Conservation (phyloP, 176 grass and related monocot species). For the Eremochloa ophiuroides region DNA sequence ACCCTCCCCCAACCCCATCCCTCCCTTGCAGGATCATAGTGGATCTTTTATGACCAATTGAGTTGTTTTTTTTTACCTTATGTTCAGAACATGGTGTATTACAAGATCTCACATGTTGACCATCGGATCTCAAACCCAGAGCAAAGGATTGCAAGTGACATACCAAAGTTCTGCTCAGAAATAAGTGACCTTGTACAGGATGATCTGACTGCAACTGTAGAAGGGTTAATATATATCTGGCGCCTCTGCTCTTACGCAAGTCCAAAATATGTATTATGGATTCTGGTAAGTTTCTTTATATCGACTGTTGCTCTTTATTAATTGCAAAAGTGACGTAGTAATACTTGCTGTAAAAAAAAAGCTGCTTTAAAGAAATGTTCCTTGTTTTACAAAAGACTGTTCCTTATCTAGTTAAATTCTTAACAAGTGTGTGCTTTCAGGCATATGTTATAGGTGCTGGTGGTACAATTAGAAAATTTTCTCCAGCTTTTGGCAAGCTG, state of each 20-base stretch:
- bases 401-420: not conserved
- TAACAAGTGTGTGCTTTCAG: slow-evolving; percentile 46
- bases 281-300: slow-evolving; percentile 60
- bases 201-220: slow-evolving; percentile 79
- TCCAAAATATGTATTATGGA: slow-evolving; percentile 98
- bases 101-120: slow-evolving; percentile 98
- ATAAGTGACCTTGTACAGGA: slow-evolving; percentile 95
- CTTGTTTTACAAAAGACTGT: not conserved
- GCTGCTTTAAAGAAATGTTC: not conserved
- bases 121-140: slow-evolving; percentile 86
- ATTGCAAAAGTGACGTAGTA: not conserved
- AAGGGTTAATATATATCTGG: slow-evolving; percentile 89
- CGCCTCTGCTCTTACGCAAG: slow-evolving; percentile 95
- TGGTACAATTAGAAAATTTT: slow-evolving; percentile 77
- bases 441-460: slow-evolving; percentile 96
- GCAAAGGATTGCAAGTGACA: slow-evolving; percentile 95
- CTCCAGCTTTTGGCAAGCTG: slow-evolving; percentile 88
- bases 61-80: slow-evolving; percentile 9
- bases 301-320: slow-evolving; percentile 1
- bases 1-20: not conserved
- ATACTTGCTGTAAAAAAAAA: not conserved
- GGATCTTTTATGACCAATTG: not conserved
- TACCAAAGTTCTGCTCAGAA: slow-evolving; percentile 91
- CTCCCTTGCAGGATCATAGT: not conserved
- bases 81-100: slow-evolving; percentile 96